phyloP scores from a whole-genome alignment of 208 protist genomes.

The Acanthamoeba divionensis region DNA sequence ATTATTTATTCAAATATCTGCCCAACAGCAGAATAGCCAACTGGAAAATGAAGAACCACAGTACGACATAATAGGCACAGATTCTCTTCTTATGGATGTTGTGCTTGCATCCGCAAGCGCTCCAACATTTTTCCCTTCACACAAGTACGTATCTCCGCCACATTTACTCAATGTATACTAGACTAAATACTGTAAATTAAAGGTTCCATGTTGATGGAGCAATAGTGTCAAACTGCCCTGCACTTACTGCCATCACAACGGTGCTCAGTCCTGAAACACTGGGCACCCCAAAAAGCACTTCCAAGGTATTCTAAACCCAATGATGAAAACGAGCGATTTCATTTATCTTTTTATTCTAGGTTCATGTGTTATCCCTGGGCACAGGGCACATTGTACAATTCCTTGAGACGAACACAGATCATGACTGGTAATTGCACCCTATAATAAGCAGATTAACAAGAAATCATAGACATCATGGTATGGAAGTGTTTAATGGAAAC shows the following conservation, averaged over 20 bases:
- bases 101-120: conserved; percentile 12
- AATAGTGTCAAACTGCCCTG: conserved; percentile 5
- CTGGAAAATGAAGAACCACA: no score
- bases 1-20: no score
- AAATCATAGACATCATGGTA: no score
- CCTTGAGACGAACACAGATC: not conserved
- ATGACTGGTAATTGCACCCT: no score
- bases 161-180: no score
- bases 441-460: no score
- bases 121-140: conserved; percentile 27
- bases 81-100: not conserved
- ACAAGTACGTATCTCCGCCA: no score
- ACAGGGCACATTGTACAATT: not conserved
- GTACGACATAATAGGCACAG: not conserved
- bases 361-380: conserved; percentile 28
- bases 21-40: no score
- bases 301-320: not conserved
- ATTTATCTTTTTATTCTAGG: not conserved
- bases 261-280: conserved; percentile 32
- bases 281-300: conserved; percentile 3
- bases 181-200: no score
- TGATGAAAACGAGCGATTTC: not conserved
- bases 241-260: conserved; percentile 26
- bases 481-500: no score
- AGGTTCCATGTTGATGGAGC: conserved; percentile 13